Evolutionary conservation across 2,329 filamentous ascomycete genomes (phyloP).

Genomic region (Colletotrichum liriopes): DNA sequence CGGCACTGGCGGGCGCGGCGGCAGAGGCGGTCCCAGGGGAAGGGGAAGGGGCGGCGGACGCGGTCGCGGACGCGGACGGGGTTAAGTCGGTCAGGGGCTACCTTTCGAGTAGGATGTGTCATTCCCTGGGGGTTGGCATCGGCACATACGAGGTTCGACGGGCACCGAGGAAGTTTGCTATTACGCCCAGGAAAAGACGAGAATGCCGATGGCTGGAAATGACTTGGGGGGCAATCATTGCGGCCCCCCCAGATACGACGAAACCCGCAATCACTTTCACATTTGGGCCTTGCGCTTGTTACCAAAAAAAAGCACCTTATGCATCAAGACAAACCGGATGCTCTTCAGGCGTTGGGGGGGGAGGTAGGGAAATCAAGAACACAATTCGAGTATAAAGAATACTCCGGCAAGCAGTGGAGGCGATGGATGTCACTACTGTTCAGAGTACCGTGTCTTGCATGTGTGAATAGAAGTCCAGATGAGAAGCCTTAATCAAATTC

Average conservation of each 20-base stretch:
- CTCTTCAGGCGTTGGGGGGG: constrained; percentile 38
- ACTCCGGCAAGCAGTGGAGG: neutral
- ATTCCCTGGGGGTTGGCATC: neutral
- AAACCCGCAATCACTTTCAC: constrained; percentile 30
- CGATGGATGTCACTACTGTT: neutral
- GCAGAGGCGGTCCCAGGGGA: constrained; percentile 66
- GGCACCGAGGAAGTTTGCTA: neutral
- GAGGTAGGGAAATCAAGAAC: constrained; percentile 38
- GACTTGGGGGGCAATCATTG: constrained; percentile 9
- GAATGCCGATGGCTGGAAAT: constrained; percentile 7
- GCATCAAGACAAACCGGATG: constrained; percentile 40
- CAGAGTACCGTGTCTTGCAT: neutral
- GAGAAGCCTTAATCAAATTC: neutral
- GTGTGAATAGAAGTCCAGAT: neutral
- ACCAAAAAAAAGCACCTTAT: constrained; percentile 18
- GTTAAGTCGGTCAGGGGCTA: neutral
- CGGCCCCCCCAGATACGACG: constrained; percentile 16
- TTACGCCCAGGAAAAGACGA: neutral
- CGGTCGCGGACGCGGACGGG: constrained; percentile 55
- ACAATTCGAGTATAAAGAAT: constrained; percentile 26
- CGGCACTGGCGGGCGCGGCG: constrained; percentile 68
- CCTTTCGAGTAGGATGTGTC: neutral
- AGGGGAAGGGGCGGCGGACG: constrained; percentile 68
- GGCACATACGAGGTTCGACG: neutral
- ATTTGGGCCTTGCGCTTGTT: constrained; percentile 23